Evolutionary conservation across 2,329 filamentous ascomycete genomes (phyloP).

Genomic region (Aspergillaceae sp.): DNA sequence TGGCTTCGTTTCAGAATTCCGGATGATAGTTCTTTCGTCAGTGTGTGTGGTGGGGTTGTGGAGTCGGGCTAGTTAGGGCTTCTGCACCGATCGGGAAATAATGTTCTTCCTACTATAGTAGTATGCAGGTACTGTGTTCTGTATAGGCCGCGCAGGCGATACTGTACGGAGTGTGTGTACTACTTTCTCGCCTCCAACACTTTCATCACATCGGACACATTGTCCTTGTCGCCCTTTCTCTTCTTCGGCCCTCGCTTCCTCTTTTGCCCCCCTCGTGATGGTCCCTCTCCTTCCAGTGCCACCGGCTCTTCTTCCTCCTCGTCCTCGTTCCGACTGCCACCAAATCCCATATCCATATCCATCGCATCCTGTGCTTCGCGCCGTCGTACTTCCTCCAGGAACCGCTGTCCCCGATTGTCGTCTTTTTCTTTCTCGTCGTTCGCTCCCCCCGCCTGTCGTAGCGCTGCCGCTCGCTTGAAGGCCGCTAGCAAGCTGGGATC

Average conservation of each 20-base stretch:
- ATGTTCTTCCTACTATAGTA: no score
- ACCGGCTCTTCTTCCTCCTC: conserved; percentile 70
- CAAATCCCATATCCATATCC: conserved; percentile 92
- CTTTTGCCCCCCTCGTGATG: conserved; percentile 30
- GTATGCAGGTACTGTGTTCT: no score
- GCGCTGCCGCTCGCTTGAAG: conserved; percentile 70
- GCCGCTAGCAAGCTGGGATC: conserved; percentile 77
- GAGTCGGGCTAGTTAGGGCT: no score
- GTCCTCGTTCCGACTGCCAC: conserved; percentile 76
- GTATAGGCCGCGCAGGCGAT: no score
- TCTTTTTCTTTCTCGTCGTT: conserved; percentile 48
- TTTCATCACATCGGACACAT: conserved; percentile 67
- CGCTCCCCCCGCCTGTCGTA: conserved; percentile 36
- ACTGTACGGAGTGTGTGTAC: background rate
- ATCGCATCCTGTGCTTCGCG: conserved; percentile 70
- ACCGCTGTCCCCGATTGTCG: conserved; percentile 60
- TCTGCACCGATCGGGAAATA: no score
- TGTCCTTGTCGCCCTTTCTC: conserved; percentile 52
- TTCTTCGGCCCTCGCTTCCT: conserved; percentile 49
- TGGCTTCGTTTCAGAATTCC: no score
- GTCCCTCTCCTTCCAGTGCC: conserved; percentile 45
- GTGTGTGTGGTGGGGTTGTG: no score
- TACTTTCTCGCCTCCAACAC: conserved; percentile 56
- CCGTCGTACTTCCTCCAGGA: conserved; percentile 54
- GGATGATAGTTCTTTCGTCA: no score